Conservation (phyloP, 192 early-diverging fungal species). For the Coemansia sp. region DNA sequence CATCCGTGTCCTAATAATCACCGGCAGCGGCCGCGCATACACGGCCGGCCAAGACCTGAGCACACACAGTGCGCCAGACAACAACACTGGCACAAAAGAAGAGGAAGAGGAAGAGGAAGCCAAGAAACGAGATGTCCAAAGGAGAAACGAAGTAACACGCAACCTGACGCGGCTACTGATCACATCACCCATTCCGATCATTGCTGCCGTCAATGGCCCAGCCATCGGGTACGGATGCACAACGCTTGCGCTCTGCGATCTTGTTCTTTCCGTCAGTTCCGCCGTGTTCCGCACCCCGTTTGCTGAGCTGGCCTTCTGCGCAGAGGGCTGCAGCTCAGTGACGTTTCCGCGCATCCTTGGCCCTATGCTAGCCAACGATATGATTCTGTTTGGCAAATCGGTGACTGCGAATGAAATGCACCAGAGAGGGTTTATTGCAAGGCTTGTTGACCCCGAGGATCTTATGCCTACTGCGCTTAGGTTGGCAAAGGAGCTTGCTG, state of each 20-base stretch:
- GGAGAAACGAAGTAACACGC: slow-evolving; percentile 27
- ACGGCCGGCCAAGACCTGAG: slow-evolving; percentile 64
- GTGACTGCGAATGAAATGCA: slow-evolving; percentile 62
- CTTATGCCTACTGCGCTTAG: slow-evolving; percentile 56
- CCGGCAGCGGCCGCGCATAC: slow-evolving; percentile 67
- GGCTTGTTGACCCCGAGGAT: slow-evolving; percentile 55
- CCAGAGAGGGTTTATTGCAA: slow-evolving; percentile 57
- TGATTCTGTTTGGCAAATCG: slow-evolving; percentile 62
- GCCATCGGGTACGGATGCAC: slow-evolving; percentile 72
- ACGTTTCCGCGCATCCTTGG: slow-evolving; percentile 72
- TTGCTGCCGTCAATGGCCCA: slow-evolving; percentile 71
- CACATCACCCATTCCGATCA: slow-evolving; percentile 67
- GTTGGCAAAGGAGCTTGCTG: slow-evolving; percentile 54
- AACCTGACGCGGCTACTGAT: slow-evolving; percentile 55
- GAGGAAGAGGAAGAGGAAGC: no score
- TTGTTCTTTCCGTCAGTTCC: slow-evolving; percentile 62
- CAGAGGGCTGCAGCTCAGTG: slow-evolving; percentile 70
- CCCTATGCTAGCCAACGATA: slow-evolving; percentile 63
- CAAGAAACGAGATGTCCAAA: slow-evolving; percentile 11
- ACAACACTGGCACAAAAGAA: no score
- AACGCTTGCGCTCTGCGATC: slow-evolving; percentile 66
- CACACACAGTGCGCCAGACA: slow-evolving; percentile 2
- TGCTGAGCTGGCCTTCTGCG: slow-evolving; percentile 72
- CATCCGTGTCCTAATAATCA: slow-evolving; percentile 63
- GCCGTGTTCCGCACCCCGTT: slow-evolving; percentile 74